phyloP scores from a whole-genome alignment of 192 early-diverging fungal genomes.

The Coemansia sp. region DNA sequence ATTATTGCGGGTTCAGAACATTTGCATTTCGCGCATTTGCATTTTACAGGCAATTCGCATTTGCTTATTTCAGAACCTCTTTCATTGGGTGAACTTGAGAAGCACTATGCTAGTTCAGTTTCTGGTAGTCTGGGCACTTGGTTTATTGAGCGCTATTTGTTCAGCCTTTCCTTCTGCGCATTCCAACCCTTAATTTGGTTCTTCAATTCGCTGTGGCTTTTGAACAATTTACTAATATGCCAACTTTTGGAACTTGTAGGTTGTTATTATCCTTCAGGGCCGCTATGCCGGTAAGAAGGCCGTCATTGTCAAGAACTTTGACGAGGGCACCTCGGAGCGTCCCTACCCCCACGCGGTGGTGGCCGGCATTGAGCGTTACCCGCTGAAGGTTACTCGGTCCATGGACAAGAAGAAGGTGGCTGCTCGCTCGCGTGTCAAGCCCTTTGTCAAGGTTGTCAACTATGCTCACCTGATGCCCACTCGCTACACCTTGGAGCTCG shows the following conservation, averaged over 20 bases:
- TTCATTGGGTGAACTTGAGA: too few relatives aligned
- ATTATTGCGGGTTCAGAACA: too few relatives aligned
- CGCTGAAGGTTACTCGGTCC: constrained; percentile 93
- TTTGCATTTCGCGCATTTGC: too few relatives aligned
- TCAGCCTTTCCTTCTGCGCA: too few relatives aligned
- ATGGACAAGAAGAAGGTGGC: constrained; percentile 96
- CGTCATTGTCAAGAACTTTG: constrained; percentile 93
- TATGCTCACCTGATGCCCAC: constrained; percentile 99
- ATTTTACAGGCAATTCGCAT: too few relatives aligned
- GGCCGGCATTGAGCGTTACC: constrained; percentile 96
- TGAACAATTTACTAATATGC: too few relatives aligned
- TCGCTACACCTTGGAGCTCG: constrained; percentile 96
- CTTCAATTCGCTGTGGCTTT: too few relatives aligned
- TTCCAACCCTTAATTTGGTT: too few relatives aligned
- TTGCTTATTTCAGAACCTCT: too few relatives aligned
- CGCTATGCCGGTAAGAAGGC: constrained; percentile 99
- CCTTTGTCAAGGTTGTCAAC: constrained; percentile 99
- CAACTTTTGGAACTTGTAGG: constrained; percentile 55
- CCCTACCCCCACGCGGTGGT: constrained; percentile 98
- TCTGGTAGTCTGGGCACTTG: too few relatives aligned
- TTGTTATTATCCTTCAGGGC: constrained; percentile 96
- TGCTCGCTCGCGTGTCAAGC: constrained; percentile 97
- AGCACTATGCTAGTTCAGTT: too few relatives aligned
- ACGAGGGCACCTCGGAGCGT: constrained; percentile 97
- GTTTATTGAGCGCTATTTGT: too few relatives aligned